phyloP scores from a whole-genome alignment of 2,329 filamentous ascomycete genomes.

The Pseudogymnoascus sp. region DNA sequence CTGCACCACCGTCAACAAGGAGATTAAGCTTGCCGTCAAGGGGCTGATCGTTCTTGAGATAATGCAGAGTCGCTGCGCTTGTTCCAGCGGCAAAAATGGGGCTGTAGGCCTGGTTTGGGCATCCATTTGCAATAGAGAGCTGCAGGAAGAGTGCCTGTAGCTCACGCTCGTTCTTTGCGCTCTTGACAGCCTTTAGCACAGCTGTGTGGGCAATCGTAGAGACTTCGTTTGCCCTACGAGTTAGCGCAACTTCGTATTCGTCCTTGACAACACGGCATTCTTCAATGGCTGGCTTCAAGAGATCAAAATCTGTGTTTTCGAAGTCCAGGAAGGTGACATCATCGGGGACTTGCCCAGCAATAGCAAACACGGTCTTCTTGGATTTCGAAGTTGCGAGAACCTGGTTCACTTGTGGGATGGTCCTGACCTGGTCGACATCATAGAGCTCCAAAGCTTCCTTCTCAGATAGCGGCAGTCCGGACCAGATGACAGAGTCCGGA shows the following conservation, averaged over 20 bases:
- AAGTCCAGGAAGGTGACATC: slow-evolving; percentile 65
- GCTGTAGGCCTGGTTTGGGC: slow-evolving; percentile 78
- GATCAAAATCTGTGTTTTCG: slow-evolving; percentile 49
- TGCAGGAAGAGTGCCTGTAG: slow-evolving; percentile 75
- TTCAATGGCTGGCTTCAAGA: slow-evolving; percentile 57
- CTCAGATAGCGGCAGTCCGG: slow-evolving; percentile 70
- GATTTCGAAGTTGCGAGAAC: slow-evolving; percentile 39
- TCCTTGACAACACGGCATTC: slow-evolving; percentile 64
- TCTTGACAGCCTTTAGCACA: slow-evolving; percentile 52
- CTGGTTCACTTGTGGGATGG: slow-evolving; percentile 67
- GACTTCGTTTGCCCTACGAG: slow-evolving; percentile 63
- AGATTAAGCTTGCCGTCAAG: slow-evolving; percentile 67
- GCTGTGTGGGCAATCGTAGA: slow-evolving; percentile 59
- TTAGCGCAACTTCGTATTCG: slow-evolving; percentile 65
- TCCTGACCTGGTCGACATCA: slow-evolving; percentile 72
- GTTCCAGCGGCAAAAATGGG: slow-evolving; percentile 76
- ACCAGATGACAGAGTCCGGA: slow-evolving; percentile 88
- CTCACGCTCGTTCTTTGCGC: slow-evolving; percentile 69
- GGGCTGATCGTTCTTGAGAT: slow-evolving; percentile 68
- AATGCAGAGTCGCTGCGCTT: slow-evolving; percentile 80
- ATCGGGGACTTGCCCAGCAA: slow-evolving; percentile 68
- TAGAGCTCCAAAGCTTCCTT: slow-evolving; percentile 69
- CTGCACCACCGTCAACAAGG: slow-evolving; percentile 75
- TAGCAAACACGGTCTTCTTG: slow-evolving; percentile 59
- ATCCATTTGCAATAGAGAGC: slow-evolving; percentile 64